Conservation (phyloP, 2,329 filamentous ascomycete genomes). For the Paecilomyces sp. region DNA sequence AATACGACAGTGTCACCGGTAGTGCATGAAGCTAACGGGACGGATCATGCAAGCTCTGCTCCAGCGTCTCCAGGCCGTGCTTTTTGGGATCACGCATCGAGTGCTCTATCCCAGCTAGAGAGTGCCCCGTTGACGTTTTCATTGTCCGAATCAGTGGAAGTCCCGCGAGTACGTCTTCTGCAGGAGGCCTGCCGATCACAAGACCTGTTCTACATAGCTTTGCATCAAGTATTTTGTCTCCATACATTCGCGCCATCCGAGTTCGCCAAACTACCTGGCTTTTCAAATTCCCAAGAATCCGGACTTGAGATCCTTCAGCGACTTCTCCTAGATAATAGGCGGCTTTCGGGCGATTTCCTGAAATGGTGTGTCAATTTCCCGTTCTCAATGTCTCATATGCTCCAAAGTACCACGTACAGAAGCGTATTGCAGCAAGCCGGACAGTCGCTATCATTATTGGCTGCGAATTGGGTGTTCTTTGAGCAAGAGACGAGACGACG, state of each 20-base stretch:
- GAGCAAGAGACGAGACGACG: conserved; percentile 24
- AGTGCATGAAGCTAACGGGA: neutral
- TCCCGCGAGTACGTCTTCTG: conserved; percentile 48
- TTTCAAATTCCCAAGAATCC: conserved; percentile 18
- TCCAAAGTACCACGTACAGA: conserved; percentile 25
- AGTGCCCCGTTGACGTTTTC: neutral
- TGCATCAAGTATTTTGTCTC: conserved; percentile 60
- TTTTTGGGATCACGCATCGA: neutral
- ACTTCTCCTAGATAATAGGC: conserved; percentile 41
- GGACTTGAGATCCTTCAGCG: conserved; percentile 32
- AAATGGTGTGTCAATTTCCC: conserved; percentile 46
- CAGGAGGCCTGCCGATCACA: conserved; percentile 46
- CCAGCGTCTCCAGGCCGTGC: neutral
- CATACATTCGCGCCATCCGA: conserved; percentile 38
- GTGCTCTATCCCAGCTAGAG: neutral
- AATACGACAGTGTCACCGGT: neutral
- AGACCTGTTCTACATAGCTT: conserved; percentile 58
- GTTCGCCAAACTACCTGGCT: conserved; percentile 31
- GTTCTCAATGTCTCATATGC: conserved; percentile 18
- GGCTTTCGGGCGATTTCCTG: conserved; percentile 32
- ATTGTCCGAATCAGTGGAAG: conserved; percentile 33
- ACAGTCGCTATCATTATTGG: conserved; percentile 39
- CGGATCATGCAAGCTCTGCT: neutral
- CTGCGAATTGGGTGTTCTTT: conserved; percentile 33
- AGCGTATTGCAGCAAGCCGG: conserved; percentile 32